phyloP scores from a whole-genome alignment of 2,329 filamentous ascomycete genomes.

The Herpotrichia juniperi region DNA sequence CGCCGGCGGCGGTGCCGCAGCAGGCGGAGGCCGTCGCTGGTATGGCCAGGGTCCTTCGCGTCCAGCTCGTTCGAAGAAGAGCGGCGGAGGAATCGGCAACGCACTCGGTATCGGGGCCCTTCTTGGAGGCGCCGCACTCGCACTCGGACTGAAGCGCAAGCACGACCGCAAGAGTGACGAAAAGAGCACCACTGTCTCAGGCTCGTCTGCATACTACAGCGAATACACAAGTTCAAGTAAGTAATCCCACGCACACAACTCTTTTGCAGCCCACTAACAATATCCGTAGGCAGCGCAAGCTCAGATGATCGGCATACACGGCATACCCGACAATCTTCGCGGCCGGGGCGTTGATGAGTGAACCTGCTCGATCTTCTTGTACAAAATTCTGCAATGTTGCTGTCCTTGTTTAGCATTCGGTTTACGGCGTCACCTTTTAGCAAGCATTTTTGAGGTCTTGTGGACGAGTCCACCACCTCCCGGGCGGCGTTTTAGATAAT shows the following conservation, averaged over 20 bases:
- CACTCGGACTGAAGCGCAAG: conserved; percentile 53
- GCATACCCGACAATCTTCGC: conserved; percentile 45
- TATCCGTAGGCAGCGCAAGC: conserved; percentile 50
- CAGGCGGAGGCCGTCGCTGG: conserved; percentile 58
- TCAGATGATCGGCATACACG: conserved; percentile 50
- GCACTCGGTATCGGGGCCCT: conserved; percentile 48
- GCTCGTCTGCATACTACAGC: conserved; percentile 48
- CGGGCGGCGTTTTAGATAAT: conserved; percentile 4
- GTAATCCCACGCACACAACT: conserved; percentile 25
- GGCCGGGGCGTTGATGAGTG: conserved; percentile 30
- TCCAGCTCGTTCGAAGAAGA: conserved; percentile 44
- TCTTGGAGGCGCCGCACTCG: conserved; percentile 51
- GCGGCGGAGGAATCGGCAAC: conserved; percentile 38
- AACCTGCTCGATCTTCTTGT: conserved; percentile 13
- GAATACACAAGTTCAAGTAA: conserved; percentile 57
- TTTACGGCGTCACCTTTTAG: conserved; percentile 12
- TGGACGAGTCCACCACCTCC: conserved; percentile 3
- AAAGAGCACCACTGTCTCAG: conserved; percentile 50
- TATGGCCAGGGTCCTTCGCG: conserved; percentile 50
- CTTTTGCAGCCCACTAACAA: conserved; percentile 21
- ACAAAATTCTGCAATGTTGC: conserved; percentile 16
- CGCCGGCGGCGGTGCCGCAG: conserved; percentile 59
- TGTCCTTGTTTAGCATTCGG: conserved; percentile 10
- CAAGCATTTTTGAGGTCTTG: conserved; percentile 18
- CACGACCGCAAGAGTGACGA: conserved; percentile 48